A percentile compares a stretch with the other conserved stretches of the same genome.
Conservation (phyloP, 768 basidiomycete species). For the Leucocoprinus leucothites region DNA sequence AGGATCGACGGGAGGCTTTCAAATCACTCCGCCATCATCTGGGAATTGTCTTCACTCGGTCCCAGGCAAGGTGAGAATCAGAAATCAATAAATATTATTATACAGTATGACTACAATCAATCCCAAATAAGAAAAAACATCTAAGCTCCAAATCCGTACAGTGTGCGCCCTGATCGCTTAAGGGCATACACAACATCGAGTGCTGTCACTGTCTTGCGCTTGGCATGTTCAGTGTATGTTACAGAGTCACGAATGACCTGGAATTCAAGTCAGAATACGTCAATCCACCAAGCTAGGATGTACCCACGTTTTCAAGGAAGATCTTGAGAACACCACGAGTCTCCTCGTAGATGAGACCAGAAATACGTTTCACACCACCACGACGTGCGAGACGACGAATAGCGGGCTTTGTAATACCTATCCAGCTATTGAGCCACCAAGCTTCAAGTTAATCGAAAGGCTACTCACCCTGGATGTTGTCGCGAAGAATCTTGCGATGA, state of each 20-base stretch:
- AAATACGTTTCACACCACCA: constrained; percentile 98
- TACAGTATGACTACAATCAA: constrained; percentile 13
- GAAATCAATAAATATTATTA: constrained; percentile 7
- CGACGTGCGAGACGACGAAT: constrained; percentile 94
- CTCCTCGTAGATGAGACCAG: constrained; percentile 93
- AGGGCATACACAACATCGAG: constrained; percentile 91
- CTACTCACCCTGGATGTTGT: constrained; percentile 31
- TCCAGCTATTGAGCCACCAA: constrained; percentile 87
- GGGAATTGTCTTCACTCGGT: no score
- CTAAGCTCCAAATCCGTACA: constrained; percentile 92
- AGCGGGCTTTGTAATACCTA: constrained; percentile 88
- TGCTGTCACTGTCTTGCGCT: constrained; percentile 92
- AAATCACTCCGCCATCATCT: constrained; percentile 2
- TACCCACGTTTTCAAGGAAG: constrained; percentile 82
- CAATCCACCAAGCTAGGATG: constrained; percentile 66
- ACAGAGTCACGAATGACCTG: constrained; percentile 95
- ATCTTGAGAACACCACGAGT: constrained; percentile 94
- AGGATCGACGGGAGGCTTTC: constrained; percentile 33
- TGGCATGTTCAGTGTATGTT: constrained; percentile 98
- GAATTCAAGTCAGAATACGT: constrained; percentile 16
- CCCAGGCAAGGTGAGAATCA: no score
- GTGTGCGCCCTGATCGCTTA: constrained; percentile 82
- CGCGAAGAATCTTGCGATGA: constrained; percentile 92
- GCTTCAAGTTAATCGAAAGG: no score
- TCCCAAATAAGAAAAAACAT: constrained; percentile 22